These are phyloP conservation scores for Alternaria sp. DNA, from an alignment of 2,329 filamentous ascomycete species.

Conservation along the genomic window DNA sequence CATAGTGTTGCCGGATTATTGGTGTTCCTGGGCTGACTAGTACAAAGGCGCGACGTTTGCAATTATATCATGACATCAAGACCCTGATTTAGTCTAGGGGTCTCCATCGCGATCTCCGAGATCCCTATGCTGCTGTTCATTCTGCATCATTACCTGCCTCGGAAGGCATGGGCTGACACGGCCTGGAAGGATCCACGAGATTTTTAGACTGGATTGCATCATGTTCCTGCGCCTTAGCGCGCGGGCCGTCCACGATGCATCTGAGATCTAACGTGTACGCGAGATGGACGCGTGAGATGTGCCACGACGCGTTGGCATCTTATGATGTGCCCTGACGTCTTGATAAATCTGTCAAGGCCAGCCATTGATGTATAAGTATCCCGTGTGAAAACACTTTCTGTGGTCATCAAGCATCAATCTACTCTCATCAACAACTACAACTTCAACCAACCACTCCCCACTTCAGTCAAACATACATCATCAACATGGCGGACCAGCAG, in stretches of 20 bases:
- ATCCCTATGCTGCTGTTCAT: neutral
- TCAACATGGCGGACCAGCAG: slow-evolving; percentile 18
- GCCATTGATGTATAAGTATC: neutral
- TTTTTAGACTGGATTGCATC: neutral
- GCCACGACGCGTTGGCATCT: neutral
- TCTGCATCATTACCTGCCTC: neutral
- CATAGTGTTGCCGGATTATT: neutral
- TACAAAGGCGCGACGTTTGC: neutral
- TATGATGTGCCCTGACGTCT: neutral
- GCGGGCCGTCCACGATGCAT: neutral
- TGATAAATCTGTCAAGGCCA: neutral
- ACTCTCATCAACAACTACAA: neutral
- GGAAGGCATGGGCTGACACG: neutral
- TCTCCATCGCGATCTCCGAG: neutral
- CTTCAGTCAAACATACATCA: neutral
- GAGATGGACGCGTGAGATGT: neutral
- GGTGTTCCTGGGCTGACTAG: neutral
- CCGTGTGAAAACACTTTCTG: neutral
- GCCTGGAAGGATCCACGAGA: neutral
- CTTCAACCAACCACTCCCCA: neutral
- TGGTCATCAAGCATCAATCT: neutral
- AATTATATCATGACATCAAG: neutral
- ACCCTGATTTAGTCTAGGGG: neutral
- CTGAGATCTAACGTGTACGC: neutral
- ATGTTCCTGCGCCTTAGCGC: neutral